Evolutionary conservation across 2,329 filamentous ascomycete species (phyloP).

Genomic region (Aspergillus sp.): DNA sequence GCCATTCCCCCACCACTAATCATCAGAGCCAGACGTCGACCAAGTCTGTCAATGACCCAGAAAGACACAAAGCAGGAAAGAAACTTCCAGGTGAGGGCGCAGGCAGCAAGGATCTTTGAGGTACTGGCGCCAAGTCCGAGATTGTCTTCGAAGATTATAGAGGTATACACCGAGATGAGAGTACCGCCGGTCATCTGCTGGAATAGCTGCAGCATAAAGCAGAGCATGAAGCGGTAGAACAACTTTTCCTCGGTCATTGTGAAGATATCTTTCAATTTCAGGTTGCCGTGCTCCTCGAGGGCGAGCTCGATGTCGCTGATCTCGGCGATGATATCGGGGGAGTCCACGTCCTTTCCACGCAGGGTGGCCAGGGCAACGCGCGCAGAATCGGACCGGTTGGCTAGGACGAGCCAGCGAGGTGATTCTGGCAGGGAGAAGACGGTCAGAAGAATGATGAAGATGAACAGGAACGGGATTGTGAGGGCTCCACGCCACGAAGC

Average conservation of each 20-base stretch:
- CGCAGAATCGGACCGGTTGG: constrained; percentile 24
- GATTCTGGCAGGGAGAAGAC: constrained; percentile 35
- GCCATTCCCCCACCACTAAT: constrained; percentile 11
- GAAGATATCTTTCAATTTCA: constrained; percentile 40
- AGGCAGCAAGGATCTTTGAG: constrained; percentile 8
- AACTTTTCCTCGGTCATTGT: constrained; percentile 49
- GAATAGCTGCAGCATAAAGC: constrained; percentile 51
- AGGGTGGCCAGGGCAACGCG: constrained; percentile 14
- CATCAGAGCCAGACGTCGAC: constrained; percentile 12
- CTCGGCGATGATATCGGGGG: constrained; percentile 39
- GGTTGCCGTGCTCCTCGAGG: constrained; percentile 39
- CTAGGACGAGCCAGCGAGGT: constrained; percentile 32
- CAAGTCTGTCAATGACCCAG: constrained; percentile 12
- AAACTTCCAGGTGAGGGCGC: constrained; percentile 15
- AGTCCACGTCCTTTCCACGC: constrained; percentile 27
- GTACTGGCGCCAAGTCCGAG: constrained; percentile 1
- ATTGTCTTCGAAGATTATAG: constrained; percentile 12
- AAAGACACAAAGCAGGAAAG: constrained; percentile 9
- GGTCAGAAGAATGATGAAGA: constrained; percentile 18
- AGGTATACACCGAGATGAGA: constrained; percentile 42
- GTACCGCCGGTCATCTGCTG: constrained; percentile 36
- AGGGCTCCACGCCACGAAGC: background rate
- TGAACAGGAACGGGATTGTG: background rate
- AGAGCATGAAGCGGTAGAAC: constrained; percentile 50
- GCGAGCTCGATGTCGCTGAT: constrained; percentile 48